Base-by-base conservation (phyloP, 257 asterid species). In the Solanum tarijense region DNA sequence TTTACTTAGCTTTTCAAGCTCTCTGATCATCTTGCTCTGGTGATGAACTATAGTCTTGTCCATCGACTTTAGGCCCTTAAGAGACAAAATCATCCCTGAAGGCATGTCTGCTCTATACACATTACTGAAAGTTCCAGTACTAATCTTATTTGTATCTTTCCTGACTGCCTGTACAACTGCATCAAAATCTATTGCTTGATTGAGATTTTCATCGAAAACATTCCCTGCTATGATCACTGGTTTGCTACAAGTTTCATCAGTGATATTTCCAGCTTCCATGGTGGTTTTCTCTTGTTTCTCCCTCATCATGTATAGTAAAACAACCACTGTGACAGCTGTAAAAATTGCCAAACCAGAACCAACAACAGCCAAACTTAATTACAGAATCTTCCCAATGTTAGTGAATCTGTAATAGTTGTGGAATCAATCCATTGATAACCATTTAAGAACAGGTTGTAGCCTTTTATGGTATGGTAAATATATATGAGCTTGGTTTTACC, bases 91-190 rank as follows among this genome's bases (percentile, higher is more conserved):
- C 95, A 96, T 91, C 76, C 99, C 99, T 0, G 99, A 97, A 29
- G 99, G 98, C 99, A 97, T 96, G 43, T 96, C 99, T 9, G 99
- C 99, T 92, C 90, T 93, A 89, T 93, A 97, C 20, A 96, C 96
- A 16, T 92, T 87, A 91, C 99, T 97, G 86, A 97, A 97, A 9
- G 99, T 96, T 55, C 99, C 98, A n/a, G 84, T 43, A 86, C 93
- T 92, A 84, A 96, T 92, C 92, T 91, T 92, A 83, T 96, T 96
- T 5, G 98, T 90, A 12, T 97, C 99, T 89, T 97, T 93, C 92
- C 92, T 66, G 10, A 94, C 94, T 52, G 99, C 96, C 91, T 92
- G 93, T 1, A 95, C 96, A 10, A 94, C 98, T 21, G 98, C 94
- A 46, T 96, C 98, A 39, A 94, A 97, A 89, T 96, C 99, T 46